Evolutionary conservation across 306 rosid genomes (phyloP), one percentile per base, ranked within the genome.

Genomic region (Fragaria nilgerrensis): DNA sequence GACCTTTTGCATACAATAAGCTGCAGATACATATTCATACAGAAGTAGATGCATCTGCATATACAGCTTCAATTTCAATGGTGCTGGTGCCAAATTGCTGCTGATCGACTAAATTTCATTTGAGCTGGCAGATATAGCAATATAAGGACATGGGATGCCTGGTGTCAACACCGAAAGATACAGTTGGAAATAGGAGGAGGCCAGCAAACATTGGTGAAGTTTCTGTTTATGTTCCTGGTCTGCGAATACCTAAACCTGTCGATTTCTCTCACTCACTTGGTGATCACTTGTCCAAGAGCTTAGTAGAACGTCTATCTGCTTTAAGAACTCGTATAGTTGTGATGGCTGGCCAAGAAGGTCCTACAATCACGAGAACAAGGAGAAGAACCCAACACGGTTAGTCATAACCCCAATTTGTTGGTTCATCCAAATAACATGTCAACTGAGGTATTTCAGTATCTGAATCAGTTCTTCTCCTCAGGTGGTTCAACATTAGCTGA

Each of bases 341-440:
- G 77, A 95, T 95, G 96, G 97, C 94, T 70, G 85, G 91, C 20
- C 99, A 95, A 84, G 99, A 92, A 82, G 97, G 91, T 76, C 97
- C 98, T 43, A 92, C 98, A 66, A 84, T 92, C 68, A 88, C 98
- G 29, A 86, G 98, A 91, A 95, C 97, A 17, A 86, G 90, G 84
- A 90, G 96, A 84, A 92, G 80, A 88, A 80, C 98, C 45, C 98
- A 90, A 56, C 98, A 95, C 79, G 98, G 98, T 95, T 79, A 53
- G 90, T 82, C 83, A 45, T 70, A 73, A 76, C 75, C 55, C 43
- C 41, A 37, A 36, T 39, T 75, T 76, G 59, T 70, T 72, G 66
- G 43, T 75, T 74, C 77, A 68, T 63, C 61, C 10, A 56, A 61
- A 27, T 76, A 27, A 64, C 79, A 29, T 52, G 50, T 65, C 29